These are phyloP conservation scores for Penicillium ucsense DNA, from an alignment of 495 filamentous ascomycete species.

Conservation along the genomic window DNA sequence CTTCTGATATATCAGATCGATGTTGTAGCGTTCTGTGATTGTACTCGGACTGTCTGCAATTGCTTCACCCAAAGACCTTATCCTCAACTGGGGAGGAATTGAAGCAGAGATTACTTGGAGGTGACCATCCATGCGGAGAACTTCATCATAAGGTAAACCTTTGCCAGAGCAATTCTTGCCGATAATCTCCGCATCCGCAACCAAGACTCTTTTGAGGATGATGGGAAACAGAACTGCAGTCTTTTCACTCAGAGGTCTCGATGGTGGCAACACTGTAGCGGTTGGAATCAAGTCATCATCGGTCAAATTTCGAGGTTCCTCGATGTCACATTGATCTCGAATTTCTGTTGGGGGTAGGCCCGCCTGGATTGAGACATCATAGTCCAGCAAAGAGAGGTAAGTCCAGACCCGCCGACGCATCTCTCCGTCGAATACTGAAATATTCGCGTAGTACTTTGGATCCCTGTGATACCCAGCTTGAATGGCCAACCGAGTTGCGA, in stretches of 20 bases:
- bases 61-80: slow-evolving; percentile 55
- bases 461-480: slow-evolving; percentile 28
- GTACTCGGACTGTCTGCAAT: slow-evolving; percentile 62
- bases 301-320: slow-evolving; percentile 20
- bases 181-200: slow-evolving; percentile 26
- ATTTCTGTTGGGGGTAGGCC: slow-evolving; percentile 24
- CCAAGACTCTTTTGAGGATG: slow-evolving; percentile 22
- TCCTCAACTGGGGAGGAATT: slow-evolving; percentile 58
- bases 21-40: slow-evolving; percentile 69
- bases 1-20: slow-evolving; percentile 73
- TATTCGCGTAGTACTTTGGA: slow-evolving; percentile 13
- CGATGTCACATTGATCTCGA: slow-evolving; percentile 21
- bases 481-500: slow-evolving; percentile 19
- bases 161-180: slow-evolving; percentile 20
- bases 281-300: slow-evolving; percentile 27
- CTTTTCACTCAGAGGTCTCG: slow-evolving; percentile 15
- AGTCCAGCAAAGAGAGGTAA: slow-evolving; percentile 15
- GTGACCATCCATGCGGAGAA: slow-evolving; percentile 57
- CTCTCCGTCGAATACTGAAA: slow-evolving; percentile 23
- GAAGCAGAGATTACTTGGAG: slow-evolving; percentile 52
- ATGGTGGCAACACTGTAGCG: slow-evolving; percentile 14
- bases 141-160: slow-evolving; percentile 57
- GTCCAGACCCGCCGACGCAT: slow-evolving; percentile 29
- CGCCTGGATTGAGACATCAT: slow-evolving; percentile 24
- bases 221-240: slow-evolving; percentile 21